Evolutionary conservation across 352 stramenopile species (phyloP), one percentile per base, ranked within the genome.

Genomic region (Pythium coloratum): DNA sequence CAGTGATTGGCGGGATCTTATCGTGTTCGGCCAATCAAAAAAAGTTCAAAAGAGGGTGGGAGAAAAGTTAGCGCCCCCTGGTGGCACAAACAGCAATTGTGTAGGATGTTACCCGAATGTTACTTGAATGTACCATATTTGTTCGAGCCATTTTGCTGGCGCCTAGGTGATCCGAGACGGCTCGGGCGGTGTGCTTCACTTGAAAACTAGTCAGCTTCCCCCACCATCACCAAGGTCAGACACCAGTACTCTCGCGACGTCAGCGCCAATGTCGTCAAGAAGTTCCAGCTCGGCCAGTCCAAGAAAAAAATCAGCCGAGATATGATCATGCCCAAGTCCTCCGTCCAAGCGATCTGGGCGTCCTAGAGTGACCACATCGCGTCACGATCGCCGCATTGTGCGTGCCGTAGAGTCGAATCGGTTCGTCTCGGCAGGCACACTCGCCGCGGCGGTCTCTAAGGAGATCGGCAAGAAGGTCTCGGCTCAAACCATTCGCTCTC

Each of bases 1-100:
- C 42, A 50, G 42, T 50, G 13, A 50, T 50, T 50, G 42, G n/a
- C 42, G 42, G 42, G n/a, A 24, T 50, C 42, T 50, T 50, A 50
- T 24, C n/a, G 42, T 50, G 42, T 6, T 24, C 13, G 12, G 33
- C 59, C 42, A 50, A 50, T 24, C 42, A 46, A 8, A 50, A 50
- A 50, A 50, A 12, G n/a, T 26, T 13, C 38, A 63, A 63, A 16
- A 63, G 18, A n/a, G 42, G 42, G 6, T 50, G 5, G 42, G n/a
- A 4, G n/a, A 50, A 50, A 50, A 50, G 38, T 46, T 8, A 46
- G 8, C 38, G 38, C 38, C 38, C 38, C 38, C 38, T 46, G 38
- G 8, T 14, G 38, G 8, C 38, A 46, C 38, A 46, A 46, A 14
- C 38, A 46, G 14, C 8, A 46, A 8, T 14, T 46, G 38, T 46